These are phyloP conservation scores for Suhomyces guaymorum DNA, from an alignment of 1,139 yeast genomes.

Conservation along the genomic window DNA sequence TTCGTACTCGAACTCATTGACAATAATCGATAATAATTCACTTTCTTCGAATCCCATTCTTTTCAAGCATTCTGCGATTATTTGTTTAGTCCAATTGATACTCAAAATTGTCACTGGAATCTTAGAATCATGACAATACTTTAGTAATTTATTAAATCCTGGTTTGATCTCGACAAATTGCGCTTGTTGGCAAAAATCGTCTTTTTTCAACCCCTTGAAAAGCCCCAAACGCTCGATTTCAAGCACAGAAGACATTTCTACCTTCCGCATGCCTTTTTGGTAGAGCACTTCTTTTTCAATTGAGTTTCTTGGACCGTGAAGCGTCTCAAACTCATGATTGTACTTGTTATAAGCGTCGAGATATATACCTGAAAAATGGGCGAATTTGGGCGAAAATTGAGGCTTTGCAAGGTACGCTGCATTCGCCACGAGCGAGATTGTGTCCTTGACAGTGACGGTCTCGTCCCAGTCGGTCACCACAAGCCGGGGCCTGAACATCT, in stretches of 20 bases:
- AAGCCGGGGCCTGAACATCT: slow-evolving; percentile 10
- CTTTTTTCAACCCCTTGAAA: slow-evolving; percentile 45
- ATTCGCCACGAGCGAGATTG: slow-evolving; percentile 52
- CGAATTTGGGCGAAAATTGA: slow-evolving; percentile 39
- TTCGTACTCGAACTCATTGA: slow-evolving; percentile 50
- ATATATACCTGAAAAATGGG: slow-evolving; percentile 49
- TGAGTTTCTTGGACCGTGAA: slow-evolving; percentile 21
- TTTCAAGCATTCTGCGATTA: slow-evolving; percentile 46
- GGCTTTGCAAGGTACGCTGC: slow-evolving; percentile 49
- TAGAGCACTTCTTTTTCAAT: slow-evolving; percentile 40
- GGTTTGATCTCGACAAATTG: slow-evolving; percentile 38
- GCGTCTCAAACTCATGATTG: slow-evolving; percentile 17
- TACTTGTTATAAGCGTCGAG: slow-evolving; percentile 34
- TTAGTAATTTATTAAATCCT: slow-evolving; percentile 45
- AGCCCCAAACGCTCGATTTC: slow-evolving; percentile 43
- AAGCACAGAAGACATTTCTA: slow-evolving; percentile 54
- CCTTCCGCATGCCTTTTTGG: slow-evolving; percentile 44
- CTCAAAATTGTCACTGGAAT: slow-evolving; percentile 54
- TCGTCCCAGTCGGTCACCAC: slow-evolving; percentile 71
- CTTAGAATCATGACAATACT: slow-evolving; percentile 19
- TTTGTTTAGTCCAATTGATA: slow-evolving; percentile 62
- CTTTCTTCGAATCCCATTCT: slow-evolving; percentile 31
- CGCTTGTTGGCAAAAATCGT: slow-evolving; percentile 37
- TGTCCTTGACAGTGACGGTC: slow-evolving; percentile 60
- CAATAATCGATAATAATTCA: slow-evolving; percentile 26